Base-by-base conservation (phyloP, 2,329 filamentous ascomycete genomes). In the Ophiocordyceps camponoti-leonardi region DNA sequence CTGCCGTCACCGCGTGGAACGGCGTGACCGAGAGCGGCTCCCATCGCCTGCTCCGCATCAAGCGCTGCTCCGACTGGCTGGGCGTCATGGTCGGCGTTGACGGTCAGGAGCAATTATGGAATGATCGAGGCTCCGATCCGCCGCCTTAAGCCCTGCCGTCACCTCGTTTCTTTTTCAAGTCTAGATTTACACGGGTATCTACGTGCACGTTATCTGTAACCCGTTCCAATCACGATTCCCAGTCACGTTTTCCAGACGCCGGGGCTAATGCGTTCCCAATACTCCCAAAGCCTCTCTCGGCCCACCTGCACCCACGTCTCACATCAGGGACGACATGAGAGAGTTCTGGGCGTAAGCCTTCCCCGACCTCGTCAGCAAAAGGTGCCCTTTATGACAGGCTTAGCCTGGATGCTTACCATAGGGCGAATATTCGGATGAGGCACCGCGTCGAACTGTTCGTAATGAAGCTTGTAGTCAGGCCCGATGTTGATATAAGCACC, bases 401-500 rank as follows among this genome's bases (percentile, higher is more conserved):
- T 1, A 19, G 35, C 6, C n/a, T 11, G n/a, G n/a, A 12, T 52
- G 56, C 66, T 62, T 62, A 79, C 81, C 81, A 98, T 98, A 14
- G 92, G 90, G 63, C 83, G 86, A 61, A 98, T 92, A 57, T 93
- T 77, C 13, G 92, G 92, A 69, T 98, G 92, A 50, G 88, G 88
- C 45, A 98, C 92, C 8, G 92, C 92, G 55, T 96, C 88, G 54
- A 98, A 98, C 60, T 94, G 82, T 61, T 92, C 77, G 67, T 85
- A 98, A 35, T 86, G 70, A 55, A 96, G 80, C 71, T 95, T 93
- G 61, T 93, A 86, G 50, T 94, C 85, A 16, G 85, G 76, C 30
- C 85, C 84, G 52, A 98, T 83, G 65, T 98, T 96, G 75, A 98
- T 98, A 64, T 93, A 98, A 18, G 92, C 92, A 51, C 92, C 92